Conservation (phyloP, 1,284 basidiomycete species). For the Somion occarium region DNA sequence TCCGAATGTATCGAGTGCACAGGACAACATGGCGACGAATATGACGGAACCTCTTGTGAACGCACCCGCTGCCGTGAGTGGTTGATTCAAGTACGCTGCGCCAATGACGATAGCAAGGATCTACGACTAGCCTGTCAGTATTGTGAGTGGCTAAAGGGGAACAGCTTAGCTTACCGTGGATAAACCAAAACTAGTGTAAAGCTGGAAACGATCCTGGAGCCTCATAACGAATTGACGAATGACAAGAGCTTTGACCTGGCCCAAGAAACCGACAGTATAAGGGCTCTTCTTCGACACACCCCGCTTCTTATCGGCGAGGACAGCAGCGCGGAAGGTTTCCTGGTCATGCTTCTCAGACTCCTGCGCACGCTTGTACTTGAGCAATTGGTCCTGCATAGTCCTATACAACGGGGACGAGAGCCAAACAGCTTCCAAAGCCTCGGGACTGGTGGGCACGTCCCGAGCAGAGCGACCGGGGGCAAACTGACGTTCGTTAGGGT, state of each 20-base stretch:
- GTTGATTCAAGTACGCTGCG: slow-evolving; percentile 70
- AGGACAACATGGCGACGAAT: slow-evolving; percentile 71
- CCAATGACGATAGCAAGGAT: slow-evolving; percentile 74
- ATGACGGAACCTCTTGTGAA: slow-evolving; percentile 88
- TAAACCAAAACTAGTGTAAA: slow-evolving; percentile 66
- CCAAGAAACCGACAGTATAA: slow-evolving; percentile 78
- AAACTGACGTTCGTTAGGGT: slow-evolving; percentile 84
- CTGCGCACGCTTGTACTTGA: slow-evolving; percentile 64
- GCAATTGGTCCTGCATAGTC: slow-evolving; percentile 46
- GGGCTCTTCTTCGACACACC: slow-evolving; percentile 83
- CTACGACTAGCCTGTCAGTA: slow-evolving; percentile 16
- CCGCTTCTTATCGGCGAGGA: slow-evolving; percentile 75
- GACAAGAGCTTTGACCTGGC: slow-evolving; percentile 71
- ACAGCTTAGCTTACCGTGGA: slow-evolving; percentile 38
- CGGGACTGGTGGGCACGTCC: slow-evolving; percentile 72
- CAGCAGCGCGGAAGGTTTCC: slow-evolving; percentile 73
- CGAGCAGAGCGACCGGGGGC: slow-evolving; percentile 59
- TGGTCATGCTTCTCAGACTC: slow-evolving; percentile 62
- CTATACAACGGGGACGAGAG: slow-evolving; percentile 46
- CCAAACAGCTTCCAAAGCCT: slow-evolving; percentile 70
- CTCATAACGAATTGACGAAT: slow-evolving; percentile 75
- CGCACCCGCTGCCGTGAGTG: slow-evolving; percentile 70
- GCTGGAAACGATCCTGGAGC: slow-evolving; percentile 80
- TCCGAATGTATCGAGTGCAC: slow-evolving; percentile 74
- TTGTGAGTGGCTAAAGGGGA: neutral